Evolutionary conservation across 2,329 filamentous ascomycete genomes (phyloP), one percentile per base, ranked within the genome.

Genomic region (Penicillium occitanis): DNA sequence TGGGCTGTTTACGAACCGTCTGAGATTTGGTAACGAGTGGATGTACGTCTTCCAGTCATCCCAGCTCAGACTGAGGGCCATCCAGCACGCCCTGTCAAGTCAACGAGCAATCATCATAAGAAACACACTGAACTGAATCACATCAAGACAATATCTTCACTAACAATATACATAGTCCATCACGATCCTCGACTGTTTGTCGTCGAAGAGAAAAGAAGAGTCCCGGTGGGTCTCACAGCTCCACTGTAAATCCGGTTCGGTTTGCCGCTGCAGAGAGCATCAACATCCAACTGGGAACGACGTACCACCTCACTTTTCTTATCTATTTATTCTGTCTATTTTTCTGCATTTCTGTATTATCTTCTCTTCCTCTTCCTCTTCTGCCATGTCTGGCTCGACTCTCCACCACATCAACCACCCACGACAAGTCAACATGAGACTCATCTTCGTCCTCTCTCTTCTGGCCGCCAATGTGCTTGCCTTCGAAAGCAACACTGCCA

Each of bases 201-300:
- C 5, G 19, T 28, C 10, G 50, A 30, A 53, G 28, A 53, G n/a
- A 8, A 30, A 33, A 33, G 13, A n/a, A 30, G 19, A 33, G 50
- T 11, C 22, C 17, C 6, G 53, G 53, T 57, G 53, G 53, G 33
- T 37, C 51, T 28, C 50, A 33, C 25, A 37, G 55, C 55, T 48
- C 63, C 63, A 65, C 63, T 33, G 22, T 14, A 60, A 60, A 65
- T 53, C 63, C 63, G 63, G 63, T 42, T 65, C 55, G 55, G 44
- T 14, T 62, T 37, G 35, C 35, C 35, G 35, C 33, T 35, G 33
- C 22, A 7, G 35, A 37, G 14, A 46, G 8, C 42, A 19, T 22
- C 33, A n/a, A 57, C 19, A 28, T 55, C 28, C 28, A 55, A 19
- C 51, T n/a, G 25, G n/a, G 33, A 19, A 28, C 22, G 10, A 19